A percentile compares a stretch with the other conserved stretches of the same genome.
Evolutionary conservation across 2,329 filamentous ascomycete species (phyloP).

Genomic region (Clonostachys rhizophaga): DNA sequence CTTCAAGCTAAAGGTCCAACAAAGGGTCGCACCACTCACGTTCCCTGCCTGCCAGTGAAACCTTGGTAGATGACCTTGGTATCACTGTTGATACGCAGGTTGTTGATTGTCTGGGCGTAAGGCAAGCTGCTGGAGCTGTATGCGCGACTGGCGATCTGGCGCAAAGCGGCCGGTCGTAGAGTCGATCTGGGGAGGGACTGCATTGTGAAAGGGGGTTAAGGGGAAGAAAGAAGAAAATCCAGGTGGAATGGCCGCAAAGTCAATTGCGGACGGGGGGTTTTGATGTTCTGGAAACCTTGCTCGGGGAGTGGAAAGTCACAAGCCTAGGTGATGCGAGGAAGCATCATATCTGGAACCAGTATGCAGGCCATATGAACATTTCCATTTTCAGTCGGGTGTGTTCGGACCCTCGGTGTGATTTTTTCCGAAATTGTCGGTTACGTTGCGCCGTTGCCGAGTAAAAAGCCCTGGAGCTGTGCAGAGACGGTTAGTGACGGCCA

Average conservation of each 20-base stretch:
- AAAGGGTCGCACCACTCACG: slow-evolving; percentile 48
- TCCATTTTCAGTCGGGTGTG: slow-evolving; percentile 4
- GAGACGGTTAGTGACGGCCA: too few species aligned
- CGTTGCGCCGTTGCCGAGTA: neutral
- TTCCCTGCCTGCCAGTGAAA: slow-evolving; percentile 96
- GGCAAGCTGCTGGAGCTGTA: slow-evolving; percentile 68
- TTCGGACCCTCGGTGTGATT: slow-evolving; percentile 2
- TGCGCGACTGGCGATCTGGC: slow-evolving; percentile 59
- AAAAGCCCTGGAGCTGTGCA: neutral
- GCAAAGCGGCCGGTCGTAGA: slow-evolving; percentile 66
- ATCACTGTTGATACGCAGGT: slow-evolving; percentile 87
- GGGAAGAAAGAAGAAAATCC: slow-evolving; percentile 4
- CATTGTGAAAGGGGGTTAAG: slow-evolving; percentile 50
- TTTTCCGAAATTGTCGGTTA: slow-evolving; percentile 6
- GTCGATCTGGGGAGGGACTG: slow-evolving; percentile 72
- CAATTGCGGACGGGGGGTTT: neutral
- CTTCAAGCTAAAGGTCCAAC: neutral
- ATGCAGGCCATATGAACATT: neutral
- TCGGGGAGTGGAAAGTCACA: slow-evolving; percentile 10
- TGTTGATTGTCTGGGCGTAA: slow-evolving; percentile 71
- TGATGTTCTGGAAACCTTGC: slow-evolving; percentile 3
- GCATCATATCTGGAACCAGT: neutral
- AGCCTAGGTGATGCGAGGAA: neutral
- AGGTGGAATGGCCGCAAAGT: slow-evolving; percentile 3
- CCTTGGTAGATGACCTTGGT: slow-evolving; percentile 97